Base-by-base conservation (phyloP, 345 rosid species). In the Eucalyptus cladocalyx region DNA sequence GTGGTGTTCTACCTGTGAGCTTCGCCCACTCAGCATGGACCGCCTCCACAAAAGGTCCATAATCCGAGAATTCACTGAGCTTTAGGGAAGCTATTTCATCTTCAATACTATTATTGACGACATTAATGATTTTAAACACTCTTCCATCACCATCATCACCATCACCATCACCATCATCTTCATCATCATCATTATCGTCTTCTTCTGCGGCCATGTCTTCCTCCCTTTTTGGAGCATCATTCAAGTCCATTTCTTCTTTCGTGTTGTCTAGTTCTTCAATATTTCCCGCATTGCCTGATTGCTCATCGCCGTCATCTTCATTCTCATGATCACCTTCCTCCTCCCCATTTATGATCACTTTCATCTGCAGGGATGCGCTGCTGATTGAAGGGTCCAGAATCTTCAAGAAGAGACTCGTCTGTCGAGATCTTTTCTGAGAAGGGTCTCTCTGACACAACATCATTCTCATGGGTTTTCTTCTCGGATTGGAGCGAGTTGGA, bases 81-180 rank as follows among this genome's bases (percentile, higher is more conserved):
- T 10, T 40, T 23, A 76, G 47, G 85, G 45, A 40, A 6, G 85
- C 85, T 76, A 76, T 76, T 76, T 76, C 85, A 76, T 76, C 85
- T 76, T 21, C 47, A 40, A 76, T 4, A 76, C 47, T 40, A 7
- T 76, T 23, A 40, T 76, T 76, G 85, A 76, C 47, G 85, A 76
- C 85, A 76, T 76, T 76, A 76, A 40, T 40, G 47, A 76, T 76
- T 40, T 76, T 76, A 40, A 76, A 76, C 85, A 37, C 47, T 21
- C 47, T 76, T 21, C 47, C 85, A 76, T 76, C 13, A 40, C 47
- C 85, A 42, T 40, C 3, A 10, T 7, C 26, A 3, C 5, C 28
- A 10, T 11, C 43, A 3, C 2, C 80, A 4, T 9, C 37, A 1
- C 5, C 80, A 0, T 32, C 37, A 1, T 67, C 80, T 3, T 37